These are phyloP conservation scores for Rhynchosporium agropyri DNA, from an alignment of 2,329 filamentous ascomycete species.

Conservation along the genomic window DNA sequence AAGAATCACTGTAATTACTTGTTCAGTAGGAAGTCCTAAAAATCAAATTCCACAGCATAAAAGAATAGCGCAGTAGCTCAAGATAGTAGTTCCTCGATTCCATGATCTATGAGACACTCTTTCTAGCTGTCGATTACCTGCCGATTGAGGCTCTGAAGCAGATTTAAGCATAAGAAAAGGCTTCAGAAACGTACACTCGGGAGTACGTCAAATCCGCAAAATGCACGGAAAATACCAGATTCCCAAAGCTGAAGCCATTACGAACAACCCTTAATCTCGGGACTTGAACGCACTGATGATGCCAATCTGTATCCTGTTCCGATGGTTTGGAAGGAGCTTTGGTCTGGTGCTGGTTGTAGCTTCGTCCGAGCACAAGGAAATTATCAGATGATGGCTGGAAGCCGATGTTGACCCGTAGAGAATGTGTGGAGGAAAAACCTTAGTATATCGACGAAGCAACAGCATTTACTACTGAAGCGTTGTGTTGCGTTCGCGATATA, in stretches of 20 bases:
- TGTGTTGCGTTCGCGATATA: too few relatives aligned
- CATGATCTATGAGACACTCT: too few relatives aligned
- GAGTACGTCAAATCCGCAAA: neutral
- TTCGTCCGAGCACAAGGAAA: conserved; percentile 9
- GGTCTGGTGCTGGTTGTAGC: neutral
- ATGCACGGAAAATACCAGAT: neutral
- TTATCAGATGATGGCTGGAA: neutral
- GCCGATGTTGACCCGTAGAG: neutral
- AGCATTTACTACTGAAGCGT: too few relatives aligned
- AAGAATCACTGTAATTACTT: too few relatives aligned
- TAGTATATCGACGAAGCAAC: too few relatives aligned
- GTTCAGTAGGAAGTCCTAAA: too few relatives aligned
- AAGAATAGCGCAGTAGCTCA: too few relatives aligned
- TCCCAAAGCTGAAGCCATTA: neutral
- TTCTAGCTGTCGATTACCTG: too few relatives aligned
- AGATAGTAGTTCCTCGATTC: too few relatives aligned
- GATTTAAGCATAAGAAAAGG: neutral
- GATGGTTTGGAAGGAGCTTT: conserved; percentile 2
- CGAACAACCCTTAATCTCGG: neutral
- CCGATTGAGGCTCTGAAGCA: too few relatives aligned
- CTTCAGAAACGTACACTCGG: neutral
- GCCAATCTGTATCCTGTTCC: neutral
- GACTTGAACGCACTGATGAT: conserved; percentile 3
- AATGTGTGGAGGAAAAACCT: neutral
- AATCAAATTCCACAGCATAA: too few relatives aligned